Base-by-base conservation (phyloP, 371 early-diverging fungal genomes). In the Lichtheimia ornata region DNA sequence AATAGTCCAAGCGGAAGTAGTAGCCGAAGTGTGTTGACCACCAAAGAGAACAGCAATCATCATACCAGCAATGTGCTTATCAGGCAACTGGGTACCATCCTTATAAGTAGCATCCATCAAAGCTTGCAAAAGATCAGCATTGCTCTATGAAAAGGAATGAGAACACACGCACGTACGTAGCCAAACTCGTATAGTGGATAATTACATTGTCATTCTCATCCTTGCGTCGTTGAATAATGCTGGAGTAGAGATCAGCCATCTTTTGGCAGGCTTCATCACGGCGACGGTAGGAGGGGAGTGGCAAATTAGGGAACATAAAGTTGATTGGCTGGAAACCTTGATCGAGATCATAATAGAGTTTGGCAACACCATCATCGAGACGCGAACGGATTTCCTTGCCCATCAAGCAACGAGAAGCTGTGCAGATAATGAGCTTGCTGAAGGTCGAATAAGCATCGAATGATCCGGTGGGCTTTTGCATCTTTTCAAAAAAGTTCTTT, bases 1-100 rank as follows among this genome's bases (percentile, higher is more conserved):
- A 13, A 97, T 69, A 14, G 93, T 86, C 98, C 98, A 98, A 40
- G 95, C 88, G 14, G 89, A 82, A 18, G 97, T 96, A 22, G 98
- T 95, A 13, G 97, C 93, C 20, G 86, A 86, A 4, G 98, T 97
- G 78, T 98, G 98, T 76, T 97, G 97, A 17, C 98, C 98, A 49
- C 94, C 98, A 86, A 98, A 93, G 35, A 97, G 82, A 49, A 93
- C 72, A 20, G 97, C 97, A 82, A 97, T 98, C 91, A 96, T 89
- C 85, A 98, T 88, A 83, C 94, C 91, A 18, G 94, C 92, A 63
- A 94, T 85, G 62, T 94, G 94, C 43, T 84, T 73, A 62, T 97
- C 95, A 25, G 89, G 82, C 50, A 92, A 65, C 50, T 76, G 76
- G 43, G 81, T 77, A 42, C 98, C 98, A 66, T 91, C 87, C 81